Conservation (phyloP, 768 basidiomycete genomes). For the Russula compacta region DNA sequence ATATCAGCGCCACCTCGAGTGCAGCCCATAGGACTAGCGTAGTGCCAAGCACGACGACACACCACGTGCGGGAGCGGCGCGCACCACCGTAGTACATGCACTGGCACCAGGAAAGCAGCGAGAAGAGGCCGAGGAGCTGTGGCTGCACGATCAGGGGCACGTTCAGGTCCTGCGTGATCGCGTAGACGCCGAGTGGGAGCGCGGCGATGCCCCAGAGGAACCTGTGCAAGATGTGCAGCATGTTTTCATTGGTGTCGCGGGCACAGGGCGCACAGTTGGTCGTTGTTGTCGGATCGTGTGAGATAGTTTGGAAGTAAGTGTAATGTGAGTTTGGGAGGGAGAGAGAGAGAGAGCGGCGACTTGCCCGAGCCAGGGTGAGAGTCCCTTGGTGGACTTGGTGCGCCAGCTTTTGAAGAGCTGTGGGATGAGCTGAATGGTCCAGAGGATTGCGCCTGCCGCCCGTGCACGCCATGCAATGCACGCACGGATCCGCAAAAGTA, state of each 20-base stretch:
- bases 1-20: conserved; percentile 52
- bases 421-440: conserved; percentile 60
- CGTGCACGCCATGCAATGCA: conserved; percentile 39
- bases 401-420: conserved; percentile 69
- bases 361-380: conserved; percentile 61
- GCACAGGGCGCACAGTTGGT: too few relatives aligned
- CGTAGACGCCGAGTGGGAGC: conserved; percentile 60
- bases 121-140: conserved; percentile 53
- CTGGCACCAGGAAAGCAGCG: conserved; percentile 60
- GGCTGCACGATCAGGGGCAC: conserved; percentile 65
- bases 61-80: conserved; percentile 30
- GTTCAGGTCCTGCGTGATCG: conserved; percentile 53
- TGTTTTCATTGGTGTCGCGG: too few relatives aligned
- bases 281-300: too few relatives aligned
- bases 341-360: background rate
- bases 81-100: conserved; percentile 55
- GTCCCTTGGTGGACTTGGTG: conserved; percentile 55
- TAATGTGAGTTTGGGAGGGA: background rate
- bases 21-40: conserved; percentile 41
- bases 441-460: conserved; percentile 49
- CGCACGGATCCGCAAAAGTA: conserved; percentile 21
- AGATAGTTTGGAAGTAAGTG: too few relatives aligned
- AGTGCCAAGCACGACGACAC: conserved; percentile 30
- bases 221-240: conserved; percentile 31
- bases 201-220: conserved; percentile 54